Percentiles rank a stretch among this genome's conserved stretches.
These are phyloP conservation scores for Schizosaccharomyces japonicus DNA, from an alignment of 805 yeast genomes.

Conservation along the genomic window DNA sequence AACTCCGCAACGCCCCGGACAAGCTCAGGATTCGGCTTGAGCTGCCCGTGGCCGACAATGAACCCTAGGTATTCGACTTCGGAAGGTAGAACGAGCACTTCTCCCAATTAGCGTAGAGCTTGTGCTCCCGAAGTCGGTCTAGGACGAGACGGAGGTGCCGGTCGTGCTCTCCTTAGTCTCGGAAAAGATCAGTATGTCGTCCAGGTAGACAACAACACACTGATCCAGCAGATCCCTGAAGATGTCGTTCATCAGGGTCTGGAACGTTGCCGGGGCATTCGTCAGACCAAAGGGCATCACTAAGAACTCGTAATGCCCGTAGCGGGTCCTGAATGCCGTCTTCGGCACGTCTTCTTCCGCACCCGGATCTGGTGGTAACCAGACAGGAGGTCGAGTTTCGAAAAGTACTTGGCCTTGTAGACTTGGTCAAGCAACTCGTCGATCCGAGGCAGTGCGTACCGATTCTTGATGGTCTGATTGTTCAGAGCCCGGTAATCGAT, in stretches of 20 bases:
- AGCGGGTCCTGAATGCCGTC: slow-evolving; percentile 7
- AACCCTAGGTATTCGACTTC: neutral
- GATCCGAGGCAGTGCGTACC: too few relatives aligned
- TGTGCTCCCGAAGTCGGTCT: neutral
- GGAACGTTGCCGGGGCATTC: slow-evolving; percentile 15
- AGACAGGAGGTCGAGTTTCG: too few relatives aligned
- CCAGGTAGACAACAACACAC: slow-evolving; percentile 10
- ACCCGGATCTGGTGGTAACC: too few relatives aligned
- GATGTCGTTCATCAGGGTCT: slow-evolving; percentile 7
- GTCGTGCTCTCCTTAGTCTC: slow-evolving; percentile 8
- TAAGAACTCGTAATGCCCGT: slow-evolving; percentile 12
- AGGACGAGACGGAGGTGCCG: slow-evolving; percentile 1
- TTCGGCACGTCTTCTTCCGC: too few relatives aligned
- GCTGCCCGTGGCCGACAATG: neutral
- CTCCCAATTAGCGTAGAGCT: neutral
- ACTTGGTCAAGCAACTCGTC: too few relatives aligned
- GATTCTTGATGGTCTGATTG: too few relatives aligned
- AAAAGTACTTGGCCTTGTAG: too few relatives aligned
- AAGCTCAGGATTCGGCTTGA: neutral
- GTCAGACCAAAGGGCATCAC: slow-evolving; percentile 15
- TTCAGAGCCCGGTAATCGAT: too few relatives aligned
- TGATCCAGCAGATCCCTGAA: slow-evolving; percentile 7
- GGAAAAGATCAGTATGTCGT: slow-evolving; percentile 11
- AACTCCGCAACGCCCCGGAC: neutral
- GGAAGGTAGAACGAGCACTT: neutral